Conservation (phyloP, 2,329 filamentous ascomycete species). For the Xylariaceae sp. region DNA sequence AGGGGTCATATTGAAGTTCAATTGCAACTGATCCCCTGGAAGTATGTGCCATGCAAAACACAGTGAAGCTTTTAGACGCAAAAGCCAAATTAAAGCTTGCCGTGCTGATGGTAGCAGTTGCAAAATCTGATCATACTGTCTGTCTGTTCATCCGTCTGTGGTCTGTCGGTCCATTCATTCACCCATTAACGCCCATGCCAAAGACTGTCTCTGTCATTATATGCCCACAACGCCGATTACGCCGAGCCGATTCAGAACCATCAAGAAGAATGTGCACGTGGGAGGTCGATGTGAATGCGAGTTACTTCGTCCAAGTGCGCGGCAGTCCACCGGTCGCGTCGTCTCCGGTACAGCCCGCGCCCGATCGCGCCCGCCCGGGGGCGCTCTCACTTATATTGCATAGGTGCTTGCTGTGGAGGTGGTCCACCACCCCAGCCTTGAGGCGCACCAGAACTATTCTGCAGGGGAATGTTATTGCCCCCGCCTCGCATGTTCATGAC, state of each 20-base stretch:
- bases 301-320: not conserved
- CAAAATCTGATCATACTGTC: not conserved
- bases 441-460: conserved; percentile 25
- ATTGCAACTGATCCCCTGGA: not conserved
- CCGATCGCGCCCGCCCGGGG: not conserved
- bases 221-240: not conserved
- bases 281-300: not conserved
- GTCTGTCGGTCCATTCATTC: not conserved
- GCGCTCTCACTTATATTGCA: conserved; percentile 24
- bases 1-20: too few relatives aligned
- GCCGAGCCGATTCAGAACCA: not conserved
- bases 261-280: not conserved
- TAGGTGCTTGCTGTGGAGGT: conserved; percentile 23
- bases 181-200: conserved; percentile 14
- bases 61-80: too few relatives aligned
- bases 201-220: not conserved
- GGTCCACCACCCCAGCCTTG: conserved; percentile 21
- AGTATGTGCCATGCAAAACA: conserved; percentile 6
- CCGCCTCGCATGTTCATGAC: conserved; percentile 48
- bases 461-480: conserved; percentile 34
- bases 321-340: not conserved
- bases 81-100: not conserved
- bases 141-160: not conserved
- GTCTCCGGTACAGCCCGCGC: not conserved
- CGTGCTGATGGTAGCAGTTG: not conserved